phyloP scores from a whole-genome alignment of 805 yeast species.

The Sugiyamaella mastotermitis region DNA sequence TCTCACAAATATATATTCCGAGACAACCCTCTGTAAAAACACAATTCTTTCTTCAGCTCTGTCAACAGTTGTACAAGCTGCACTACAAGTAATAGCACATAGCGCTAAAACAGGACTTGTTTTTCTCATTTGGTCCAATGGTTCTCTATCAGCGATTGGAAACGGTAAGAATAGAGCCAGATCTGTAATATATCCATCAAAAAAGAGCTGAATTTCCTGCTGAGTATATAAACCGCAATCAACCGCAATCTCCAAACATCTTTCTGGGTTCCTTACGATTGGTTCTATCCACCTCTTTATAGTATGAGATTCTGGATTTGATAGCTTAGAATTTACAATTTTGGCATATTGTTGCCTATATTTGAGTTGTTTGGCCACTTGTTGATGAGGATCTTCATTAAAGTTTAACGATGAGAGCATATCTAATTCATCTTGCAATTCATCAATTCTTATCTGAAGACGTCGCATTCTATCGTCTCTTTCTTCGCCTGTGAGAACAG shows the following conservation, averaged over 20 bases:
- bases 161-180: slow-evolving; percentile 7
- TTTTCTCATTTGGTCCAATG: slow-evolving; percentile 2
- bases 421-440: background rate
- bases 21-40: slow-evolving; percentile 13
- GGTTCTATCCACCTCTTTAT: slow-evolving; percentile 4
- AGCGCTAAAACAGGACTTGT: slow-evolving; percentile 11
- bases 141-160: slow-evolving; percentile 1
- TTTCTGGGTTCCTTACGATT: background rate
- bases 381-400: slow-evolving; percentile 2
- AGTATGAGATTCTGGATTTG: too few relatives aligned
- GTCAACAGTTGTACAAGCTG: slow-evolving; percentile 6
- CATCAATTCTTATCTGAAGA: background rate
- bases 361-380: too few relatives aligned
- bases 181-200: slow-evolving; percentile 5
- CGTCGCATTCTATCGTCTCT: background rate
- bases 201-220: slow-evolving; percentile 6
- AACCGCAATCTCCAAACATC: slow-evolving; percentile 11
- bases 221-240: slow-evolving; percentile 11
- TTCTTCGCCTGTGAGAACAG: too few relatives aligned
- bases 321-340: background rate
- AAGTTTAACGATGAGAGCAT: background rate
- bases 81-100: slow-evolving; percentile 10
- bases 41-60: slow-evolving; percentile 10
- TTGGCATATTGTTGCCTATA: background rate
- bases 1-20: slow-evolving; percentile 7